Evolutionary conservation across 2,329 filamentous ascomycete species (phyloP), one percentile per base, ranked within the genome.

Genomic region (Aspergillus neotritici): DNA sequence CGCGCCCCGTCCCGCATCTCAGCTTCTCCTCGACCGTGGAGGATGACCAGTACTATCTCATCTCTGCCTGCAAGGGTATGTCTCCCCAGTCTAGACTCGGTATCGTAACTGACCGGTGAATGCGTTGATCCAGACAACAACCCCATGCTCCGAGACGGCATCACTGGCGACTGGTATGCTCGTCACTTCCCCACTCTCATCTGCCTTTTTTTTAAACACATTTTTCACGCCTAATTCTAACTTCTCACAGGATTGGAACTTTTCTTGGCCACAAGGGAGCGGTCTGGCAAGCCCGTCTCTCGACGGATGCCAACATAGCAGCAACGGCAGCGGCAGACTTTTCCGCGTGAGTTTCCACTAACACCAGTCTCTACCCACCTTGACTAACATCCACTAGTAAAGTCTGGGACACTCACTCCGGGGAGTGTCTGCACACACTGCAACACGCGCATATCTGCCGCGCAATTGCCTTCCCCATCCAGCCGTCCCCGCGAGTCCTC

Each of bases 221-320:
- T 15, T 28, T 41, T 9, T 14, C 33, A 14, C 14, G 17, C 10
- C 33, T 37, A 34, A 14, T 32, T 32, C 46, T 51, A 50, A 57
- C 35, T 21, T 40, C 14, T 4, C 36, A 10, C 45, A 80, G 78
- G 87, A 97, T 97, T 56, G 93, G 93, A 37, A 97, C 93, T 31
- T 97, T 97, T 64, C 84, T 98, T 58, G 93, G 93, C 32, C 93
- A 98, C 74, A 97, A 98, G 71, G 93, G 93, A 50, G 93, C 93
- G 31, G 91, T 97, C 47, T 98, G 93, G 89, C 90, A 96, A 71
- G 87, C 90, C 41, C 82, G 90, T 56, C 77, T 98, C 30, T 95
- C 89, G 41, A 83, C 87, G 14, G 89, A 97, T 69, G 87, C 89
- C 33, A 82, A 81, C 17, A 83, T 89, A 37, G 91, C 93, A 44